Conservation (phyloP, 176 grass and related monocot genomes). For the Stipa capillata region DNA sequence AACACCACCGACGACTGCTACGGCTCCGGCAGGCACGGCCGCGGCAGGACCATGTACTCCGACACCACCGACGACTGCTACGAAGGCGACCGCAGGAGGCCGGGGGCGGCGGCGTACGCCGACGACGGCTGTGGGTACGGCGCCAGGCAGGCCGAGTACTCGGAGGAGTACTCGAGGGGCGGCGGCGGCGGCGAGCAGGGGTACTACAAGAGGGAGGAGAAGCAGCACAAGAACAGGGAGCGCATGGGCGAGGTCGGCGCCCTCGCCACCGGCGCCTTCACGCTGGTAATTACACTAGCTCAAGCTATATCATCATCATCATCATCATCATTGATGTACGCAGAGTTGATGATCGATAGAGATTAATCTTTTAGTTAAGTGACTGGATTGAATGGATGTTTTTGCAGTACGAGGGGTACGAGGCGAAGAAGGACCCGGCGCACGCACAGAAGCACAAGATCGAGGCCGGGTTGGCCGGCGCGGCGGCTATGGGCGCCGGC, state of each 20-base stretch:
- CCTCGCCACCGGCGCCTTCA: constrained; percentile 42
- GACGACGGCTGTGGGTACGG: not conserved
- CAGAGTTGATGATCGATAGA: too few relatives aligned
- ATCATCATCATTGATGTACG: too few relatives aligned
- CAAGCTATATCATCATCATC: not conserved
- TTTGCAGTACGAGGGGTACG: constrained; percentile 65
- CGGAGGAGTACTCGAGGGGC: constrained; percentile 4
- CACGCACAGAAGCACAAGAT: constrained; percentile 68
- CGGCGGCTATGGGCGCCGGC: constrained; percentile 40
- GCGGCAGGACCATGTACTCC: too few relatives aligned
- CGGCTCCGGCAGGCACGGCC: too few relatives aligned
- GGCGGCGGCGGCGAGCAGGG: not conserved
- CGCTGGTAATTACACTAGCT: constrained; percentile 37
- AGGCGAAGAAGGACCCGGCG: constrained; percentile 65
- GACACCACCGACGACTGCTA: too few relatives aligned
- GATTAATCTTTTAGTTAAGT: too few relatives aligned
- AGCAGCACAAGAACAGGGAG: constrained; percentile 62
- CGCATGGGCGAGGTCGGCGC: constrained; percentile 59
- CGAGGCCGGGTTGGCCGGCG: constrained; percentile 50
- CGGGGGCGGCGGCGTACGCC: not conserved
- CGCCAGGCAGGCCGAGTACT: not conserved
- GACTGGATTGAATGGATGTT: too few relatives aligned
- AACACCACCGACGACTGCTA: too few relatives aligned
- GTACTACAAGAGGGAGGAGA: constrained; percentile 57
- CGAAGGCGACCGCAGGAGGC: not conserved